Conservation (phyloP, 495 filamentous ascomycete species). For the Neurospora pannonica region DNA sequence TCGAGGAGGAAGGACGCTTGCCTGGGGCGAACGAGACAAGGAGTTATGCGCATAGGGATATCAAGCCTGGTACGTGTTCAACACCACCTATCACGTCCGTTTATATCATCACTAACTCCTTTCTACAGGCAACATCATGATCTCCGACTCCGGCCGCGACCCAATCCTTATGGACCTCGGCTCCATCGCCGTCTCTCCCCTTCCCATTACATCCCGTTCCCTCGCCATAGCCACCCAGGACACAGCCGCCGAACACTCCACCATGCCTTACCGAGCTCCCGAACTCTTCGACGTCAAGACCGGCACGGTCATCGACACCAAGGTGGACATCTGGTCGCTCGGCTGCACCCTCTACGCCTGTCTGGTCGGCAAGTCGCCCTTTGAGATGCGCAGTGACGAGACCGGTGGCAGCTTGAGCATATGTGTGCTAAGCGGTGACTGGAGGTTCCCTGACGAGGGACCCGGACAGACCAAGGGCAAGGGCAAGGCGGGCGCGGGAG, state of each 20-base stretch:
- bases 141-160: slow-evolving; percentile 70
- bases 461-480: slow-evolving; percentile 42
- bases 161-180: slow-evolving; percentile 99
- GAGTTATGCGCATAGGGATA: slow-evolving; percentile 92
- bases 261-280: slow-evolving; percentile 96
- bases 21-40: slow-evolving; percentile 59
- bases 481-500: slow-evolving; percentile 33
- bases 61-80: slow-evolving; percentile 71
- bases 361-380: slow-evolving; percentile 89
- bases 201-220: slow-evolving; percentile 86
- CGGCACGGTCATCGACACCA: slow-evolving; percentile 84
- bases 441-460: slow-evolving; percentile 84
- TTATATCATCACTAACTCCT: slow-evolving; percentile 4
- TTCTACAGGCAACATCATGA: slow-evolving; percentile 83
- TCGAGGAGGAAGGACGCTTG: slow-evolving; percentile 73
- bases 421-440: slow-evolving; percentile 84
- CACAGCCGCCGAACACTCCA: slow-evolving; percentile 87
- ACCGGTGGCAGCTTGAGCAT: slow-evolving; percentile 88
- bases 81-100: neutral
- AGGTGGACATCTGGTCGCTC: slow-evolving; percentile 96
- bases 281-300: slow-evolving; percentile 98
- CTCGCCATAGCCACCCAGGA: slow-evolving; percentile 89
- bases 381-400: slow-evolving; percentile 91
- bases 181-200: slow-evolving; percentile 78
- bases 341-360: slow-evolving; percentile 96